Base-by-base conservation (phyloP, 2,329 filamentous ascomycete species). In the Alternaria gaisen region DNA sequence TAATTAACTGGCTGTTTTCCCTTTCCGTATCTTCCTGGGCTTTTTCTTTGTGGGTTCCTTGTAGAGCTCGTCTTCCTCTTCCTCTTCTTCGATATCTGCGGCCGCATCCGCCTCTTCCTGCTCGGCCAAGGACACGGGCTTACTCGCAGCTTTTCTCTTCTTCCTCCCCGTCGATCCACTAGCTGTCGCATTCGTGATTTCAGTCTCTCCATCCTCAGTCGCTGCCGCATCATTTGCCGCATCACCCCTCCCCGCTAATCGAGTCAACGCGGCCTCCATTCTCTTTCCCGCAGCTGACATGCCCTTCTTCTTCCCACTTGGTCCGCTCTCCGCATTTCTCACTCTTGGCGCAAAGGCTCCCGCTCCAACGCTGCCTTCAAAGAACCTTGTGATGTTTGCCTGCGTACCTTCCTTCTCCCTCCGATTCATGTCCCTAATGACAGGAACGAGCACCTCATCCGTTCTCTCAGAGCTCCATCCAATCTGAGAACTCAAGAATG, bases 341-440 rank as follows among this genome's bases (percentile, higher is more conserved):
- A 89, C 88, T 57, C 91, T 85, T 0, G 91, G 92, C 24, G 86
- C 91, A 80, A 92, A 94, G 0, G 86, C 87, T 0, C 91, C 91
- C 0, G 85, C 85, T 0, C 91, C 91, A 0, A 93, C 89, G 5
- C 82, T 80, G 0, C 94, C 94, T 12, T 88, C 87, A 76, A 98
- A 97, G 78, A 90, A 99, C 24, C 89, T 85, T n/a, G 95, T 99
- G 67, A 99, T 97, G 70, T 99, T 99, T 60, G 89, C 90, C 82
- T 99, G 95, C 18, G 94, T 98, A 7, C 95, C 95, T 80, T 98
- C 95, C 28, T 88, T 85, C 66, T 92, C 91, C 40, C 95, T 86
- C 4, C 88, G 87, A 76, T 98, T 98, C 91, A 99, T 97, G 73
- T 99, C 95, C 58, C 90, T 86, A 65, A 99, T 95, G 1, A 99